Evolutionary conservation across 208 protist genomes (phyloP).

Genomic region (Trichomonas vaginalis): DNA sequence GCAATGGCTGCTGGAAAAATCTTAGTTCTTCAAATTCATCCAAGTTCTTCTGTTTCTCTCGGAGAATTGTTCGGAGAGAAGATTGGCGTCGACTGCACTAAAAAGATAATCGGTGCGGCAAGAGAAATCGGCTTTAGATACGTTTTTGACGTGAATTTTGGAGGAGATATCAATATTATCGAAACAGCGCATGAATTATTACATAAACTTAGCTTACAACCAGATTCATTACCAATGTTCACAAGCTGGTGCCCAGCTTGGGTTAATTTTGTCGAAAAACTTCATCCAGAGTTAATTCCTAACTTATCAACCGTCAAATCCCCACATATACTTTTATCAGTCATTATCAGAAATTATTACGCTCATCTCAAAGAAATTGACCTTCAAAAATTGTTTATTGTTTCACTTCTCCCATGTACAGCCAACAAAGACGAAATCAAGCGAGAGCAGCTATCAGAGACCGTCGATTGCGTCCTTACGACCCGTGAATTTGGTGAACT

Average conservation of each 20-base stretch:
- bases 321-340: background rate
- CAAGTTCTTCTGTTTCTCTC: slow-evolving; percentile 29
- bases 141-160: slow-evolving; percentile 40
- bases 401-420: slow-evolving; percentile 38
- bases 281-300: background rate
- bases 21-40: slow-evolving; percentile 30
- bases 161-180: slow-evolving; percentile 38
- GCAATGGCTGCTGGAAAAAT: slow-evolving; percentile 23
- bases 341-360: background rate
- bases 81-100: slow-evolving; percentile 23
- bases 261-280: slow-evolving; percentile 33
- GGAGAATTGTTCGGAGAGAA: slow-evolving; percentile 28
- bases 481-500: slow-evolving; percentile 31
- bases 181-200: slow-evolving; percentile 36
- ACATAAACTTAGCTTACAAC: background rate
- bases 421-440: slow-evolving; percentile 38
- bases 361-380: background rate
- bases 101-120: slow-evolving; percentile 29
- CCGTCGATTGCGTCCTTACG: slow-evolving; percentile 32
- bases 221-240: slow-evolving; percentile 33
- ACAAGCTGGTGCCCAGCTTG: slow-evolving; percentile 39
- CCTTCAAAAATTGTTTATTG: background rate
- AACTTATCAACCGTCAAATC: background rate
- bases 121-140: slow-evolving; percentile 35
- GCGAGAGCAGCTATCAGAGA: background rate